Evolutionary conservation across 805 yeast species (phyloP).

Genomic region (Jamesozyma hellenica): DNA sequence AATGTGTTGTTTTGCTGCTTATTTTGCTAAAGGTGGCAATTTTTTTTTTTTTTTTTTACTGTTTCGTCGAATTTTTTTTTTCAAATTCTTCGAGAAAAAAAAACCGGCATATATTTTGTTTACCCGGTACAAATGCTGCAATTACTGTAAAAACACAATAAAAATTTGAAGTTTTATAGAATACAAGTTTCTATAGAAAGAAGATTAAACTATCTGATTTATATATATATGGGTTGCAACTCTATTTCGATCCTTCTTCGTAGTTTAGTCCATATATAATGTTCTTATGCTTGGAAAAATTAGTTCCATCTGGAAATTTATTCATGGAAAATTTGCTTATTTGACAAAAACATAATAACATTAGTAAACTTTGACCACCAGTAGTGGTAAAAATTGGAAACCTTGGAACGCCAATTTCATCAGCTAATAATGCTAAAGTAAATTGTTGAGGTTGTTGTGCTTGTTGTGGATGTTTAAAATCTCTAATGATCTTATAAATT

Average conservation of each 20-base stretch:
- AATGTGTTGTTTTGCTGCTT: not conserved
- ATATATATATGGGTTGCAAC: no score
- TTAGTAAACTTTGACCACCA: conserved; percentile 54
- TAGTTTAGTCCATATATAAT: conserved; percentile 40
- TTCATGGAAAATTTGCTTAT: conserved; percentile 30
- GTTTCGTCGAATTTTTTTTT: no score
- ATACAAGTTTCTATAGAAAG: no score
- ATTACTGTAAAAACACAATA: no score
- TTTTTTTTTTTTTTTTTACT: not conserved
- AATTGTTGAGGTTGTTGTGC: conserved; percentile 17
- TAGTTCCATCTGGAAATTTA: conserved; percentile 28
- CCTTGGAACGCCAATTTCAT: conserved; percentile 59
- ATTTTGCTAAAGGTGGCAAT: not conserved
- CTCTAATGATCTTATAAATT: conserved; percentile 30
- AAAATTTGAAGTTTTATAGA: no score
- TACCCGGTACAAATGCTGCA: no score
- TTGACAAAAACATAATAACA: conserved; percentile 57
- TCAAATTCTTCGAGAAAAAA: not conserved
- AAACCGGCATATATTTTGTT: not conserved
- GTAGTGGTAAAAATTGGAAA: conserved; percentile 44
- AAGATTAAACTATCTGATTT: no score
- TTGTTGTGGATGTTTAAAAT: conserved; percentile 17
- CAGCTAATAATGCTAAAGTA: conserved; percentile 50
- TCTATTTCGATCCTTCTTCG: conserved; percentile 6
- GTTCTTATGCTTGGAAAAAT: conserved; percentile 37